Base-by-base conservation (phyloP, 116 monocot species). In the Trichopus zeylanicus region DNA sequence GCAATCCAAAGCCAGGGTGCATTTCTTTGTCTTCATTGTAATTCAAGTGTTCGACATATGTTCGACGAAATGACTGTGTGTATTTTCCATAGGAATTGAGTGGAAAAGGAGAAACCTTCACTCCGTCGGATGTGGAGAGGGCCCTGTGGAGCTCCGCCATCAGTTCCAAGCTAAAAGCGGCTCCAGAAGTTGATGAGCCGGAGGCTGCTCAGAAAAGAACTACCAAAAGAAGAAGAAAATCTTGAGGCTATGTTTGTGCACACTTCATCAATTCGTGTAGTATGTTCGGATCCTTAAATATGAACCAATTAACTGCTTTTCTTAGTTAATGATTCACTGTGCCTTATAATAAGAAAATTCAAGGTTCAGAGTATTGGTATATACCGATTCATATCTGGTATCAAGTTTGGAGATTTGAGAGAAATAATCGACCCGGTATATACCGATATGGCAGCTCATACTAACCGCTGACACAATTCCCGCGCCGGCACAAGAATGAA, bases 401-500 rank as follows among this genome's bases (percentile, higher is more conserved):
- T n/a, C n/a, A n/a, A n/a, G n/a, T n/a, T n/a, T n/a, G n/a, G n/a
- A n/a, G n/a, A n/a, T n/a, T n/a, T n/a, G n/a, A n/a, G n/a, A n/a
- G n/a, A n/a, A n/a, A n/a, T n/a, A n/a, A n/a, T n/a, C n/a, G n/a
- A n/a, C n/a, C n/a, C n/a, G n/a, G n/a, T n/a, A 56, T 6, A 18
- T 4, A 19, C 27, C 27, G 6, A 11, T 12, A 29, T 6, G 6
- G 26, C 11, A 60, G 27, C 13, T n/a, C 26, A 38, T 20, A 13
- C 29, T 20, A 94, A 89, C 80, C 89, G 89, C 47, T 82, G 77
- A 42, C 94, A 94, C 29, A 94, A 66, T 37, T 94, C 94, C 2
- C 78, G 60, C 6, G 94, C 78, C 22, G 94, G 94, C 4, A 89
- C 89, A 10, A 94, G 86, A 51, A 94, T 63, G 26, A 89, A 69